A percentile compares a stretch with the other conserved stretches of the same genome.
Evolutionary conservation across 352 stramenopile species (phyloP).

Genomic region (Phytophthora aleatoria): DNA sequence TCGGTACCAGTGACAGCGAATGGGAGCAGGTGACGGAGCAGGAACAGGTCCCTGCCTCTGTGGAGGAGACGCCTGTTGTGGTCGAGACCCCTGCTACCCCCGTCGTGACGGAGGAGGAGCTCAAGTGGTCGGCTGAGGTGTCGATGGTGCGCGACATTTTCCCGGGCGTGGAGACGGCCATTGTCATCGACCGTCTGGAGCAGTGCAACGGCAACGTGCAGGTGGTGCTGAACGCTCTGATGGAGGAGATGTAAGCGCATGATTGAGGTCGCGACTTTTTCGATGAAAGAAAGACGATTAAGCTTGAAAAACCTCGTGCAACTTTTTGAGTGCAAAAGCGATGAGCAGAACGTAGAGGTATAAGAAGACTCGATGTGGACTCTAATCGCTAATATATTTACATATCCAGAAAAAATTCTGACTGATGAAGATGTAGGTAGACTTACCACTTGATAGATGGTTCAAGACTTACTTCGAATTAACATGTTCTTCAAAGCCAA

Average conservation of each 20-base stretch:
- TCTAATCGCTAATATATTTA: slow-evolving; percentile 32
- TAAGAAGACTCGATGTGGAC: slow-evolving; percentile 7
- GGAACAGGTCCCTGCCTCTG: slow-evolving; percentile 29
- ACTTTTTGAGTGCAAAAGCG: slow-evolving; percentile 20
- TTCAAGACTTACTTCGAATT: too few species aligned
- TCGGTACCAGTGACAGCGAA: slow-evolving; percentile 54
- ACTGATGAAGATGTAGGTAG: too few species aligned
- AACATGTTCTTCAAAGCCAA: too few species aligned
- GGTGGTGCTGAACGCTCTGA: slow-evolving; percentile 80
- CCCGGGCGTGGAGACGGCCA: slow-evolving; percentile 49
- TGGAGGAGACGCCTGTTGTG: slow-evolving; percentile 45
- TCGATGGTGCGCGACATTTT: slow-evolving; percentile 81
- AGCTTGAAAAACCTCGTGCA: slow-evolving; percentile 22
- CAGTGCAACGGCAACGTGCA: slow-evolving; percentile 83
- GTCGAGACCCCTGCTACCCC: slow-evolving; percentile 39
- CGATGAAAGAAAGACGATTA: slow-evolving; percentile 18
- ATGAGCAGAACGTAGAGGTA: slow-evolving; percentile 3
- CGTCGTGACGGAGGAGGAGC: slow-evolving; percentile 62
- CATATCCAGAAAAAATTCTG: slow-evolving; percentile 9
- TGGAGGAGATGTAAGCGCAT: slow-evolving; percentile 75
- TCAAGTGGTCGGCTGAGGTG: slow-evolving; percentile 80
- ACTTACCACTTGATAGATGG: too few species aligned
- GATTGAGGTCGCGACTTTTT: slow-evolving; percentile 12
- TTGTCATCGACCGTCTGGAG: slow-evolving; percentile 72
- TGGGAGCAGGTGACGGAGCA: slow-evolving; percentile 71